Conservation (phyloP, 805 yeast species). For the Kuraishia piskuri region DNA sequence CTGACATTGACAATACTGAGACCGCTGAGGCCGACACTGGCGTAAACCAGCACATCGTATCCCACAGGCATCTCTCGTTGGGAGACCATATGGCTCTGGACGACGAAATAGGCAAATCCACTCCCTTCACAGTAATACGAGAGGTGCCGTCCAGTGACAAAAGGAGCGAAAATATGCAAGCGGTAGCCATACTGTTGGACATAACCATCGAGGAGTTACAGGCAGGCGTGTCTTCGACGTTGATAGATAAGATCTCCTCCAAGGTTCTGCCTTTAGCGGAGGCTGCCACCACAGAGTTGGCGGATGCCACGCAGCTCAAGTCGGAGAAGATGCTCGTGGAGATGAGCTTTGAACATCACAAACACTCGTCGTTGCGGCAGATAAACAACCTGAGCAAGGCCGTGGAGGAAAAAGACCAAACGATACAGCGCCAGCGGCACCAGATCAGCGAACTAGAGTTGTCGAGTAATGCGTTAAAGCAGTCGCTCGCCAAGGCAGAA, state of each 20-base stretch:
- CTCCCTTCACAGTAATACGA: not conserved
- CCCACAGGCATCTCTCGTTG: not conserved
- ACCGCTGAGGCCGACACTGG: not conserved
- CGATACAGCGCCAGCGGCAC: constrained; percentile 6
- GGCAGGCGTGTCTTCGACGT: not conserved
- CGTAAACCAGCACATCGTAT: not conserved
- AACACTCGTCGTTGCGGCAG: constrained; percentile 24
- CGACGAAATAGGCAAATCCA: not conserved
- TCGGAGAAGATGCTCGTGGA: constrained; percentile 28
- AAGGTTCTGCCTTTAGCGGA: not conserved
- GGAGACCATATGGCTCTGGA: not conserved
- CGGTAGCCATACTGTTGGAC: not conserved
- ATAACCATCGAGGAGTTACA: not conserved
- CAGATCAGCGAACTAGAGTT: constrained; percentile 1
- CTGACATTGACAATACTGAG: no score
- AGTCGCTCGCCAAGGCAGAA: constrained; percentile 15
- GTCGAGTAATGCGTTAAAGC: constrained; percentile 7
- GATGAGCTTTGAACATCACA: constrained; percentile 31
- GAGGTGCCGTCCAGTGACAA: not conserved
- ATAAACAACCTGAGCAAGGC: constrained; percentile 18
- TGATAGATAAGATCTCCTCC: not conserved
- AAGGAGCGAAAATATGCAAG: not conserved
- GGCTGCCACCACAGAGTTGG: constrained; percentile 14
- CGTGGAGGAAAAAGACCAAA: constrained; percentile 8
- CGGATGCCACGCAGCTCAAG: constrained; percentile 25